Evolutionary conservation across 225 moss, liverwort and hornwort genomes (phyloP).

Genomic region (Polytrichum formosum): DNA sequence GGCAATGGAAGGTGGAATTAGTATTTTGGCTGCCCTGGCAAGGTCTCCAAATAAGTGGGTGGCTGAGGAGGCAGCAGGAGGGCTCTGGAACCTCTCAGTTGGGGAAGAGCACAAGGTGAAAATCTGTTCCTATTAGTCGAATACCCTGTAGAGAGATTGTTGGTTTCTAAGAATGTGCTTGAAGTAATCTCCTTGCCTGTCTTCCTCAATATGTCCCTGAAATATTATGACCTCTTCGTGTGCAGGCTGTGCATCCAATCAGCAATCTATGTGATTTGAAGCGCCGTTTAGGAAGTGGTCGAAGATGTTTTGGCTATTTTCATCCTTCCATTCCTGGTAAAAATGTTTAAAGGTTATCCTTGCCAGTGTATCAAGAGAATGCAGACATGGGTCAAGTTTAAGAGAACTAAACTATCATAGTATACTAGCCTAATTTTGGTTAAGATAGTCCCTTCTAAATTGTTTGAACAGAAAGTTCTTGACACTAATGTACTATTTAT

Average conservation of each 20-base stretch:
- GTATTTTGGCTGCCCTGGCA: conserved; percentile 71
- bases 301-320: conserved; percentile 93
- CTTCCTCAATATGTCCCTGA: not conserved
- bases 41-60: conserved; percentile 81
- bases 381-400: too few species aligned
- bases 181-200: too few species aligned
- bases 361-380: too few species aligned
- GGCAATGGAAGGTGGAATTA: conserved; percentile 87
- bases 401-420: too few species aligned
- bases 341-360: too few species aligned
- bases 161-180: too few species aligned
- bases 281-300: conserved; percentile 77
- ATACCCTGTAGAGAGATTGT: too few species aligned
- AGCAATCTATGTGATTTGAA: conserved; percentile 93
- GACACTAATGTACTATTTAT: not conserved
- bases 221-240: conserved; percentile 9
- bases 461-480: too few species aligned
- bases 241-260: conserved; percentile 94
- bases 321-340: conserved; percentile 95
- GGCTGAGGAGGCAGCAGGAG: conserved; percentile 79
- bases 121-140: not conserved
- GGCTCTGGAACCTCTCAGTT: conserved; percentile 73
- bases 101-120: conserved; percentile 69
- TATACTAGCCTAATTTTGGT: too few species aligned
- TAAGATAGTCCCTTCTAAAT: too few species aligned